Evolutionary conservation across 805 yeast genomes (phyloP), one percentile per base, ranked within the genome.

Genomic region (Cyberlindnera misumaiensis): DNA sequence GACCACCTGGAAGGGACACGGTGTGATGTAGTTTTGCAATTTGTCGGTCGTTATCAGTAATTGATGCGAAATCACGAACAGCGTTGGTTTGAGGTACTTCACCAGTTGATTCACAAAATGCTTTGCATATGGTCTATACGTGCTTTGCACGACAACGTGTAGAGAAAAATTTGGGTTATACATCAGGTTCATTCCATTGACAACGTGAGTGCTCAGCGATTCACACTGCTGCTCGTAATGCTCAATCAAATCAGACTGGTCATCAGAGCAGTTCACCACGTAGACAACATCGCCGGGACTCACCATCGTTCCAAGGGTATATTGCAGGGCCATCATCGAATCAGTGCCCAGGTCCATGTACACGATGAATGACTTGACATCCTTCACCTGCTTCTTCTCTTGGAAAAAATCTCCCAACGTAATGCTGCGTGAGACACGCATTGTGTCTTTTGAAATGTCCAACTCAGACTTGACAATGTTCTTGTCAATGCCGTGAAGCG

Each of bases 281-380:
- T 83, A 85, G 39, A 88, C 60, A 1, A 88, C 86, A 38, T 87
- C 83, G 0, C 93, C 93, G 52, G 85, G 88, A 16, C 80, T 82
- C 34, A 88, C 67, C 1, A 87, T 81, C 0, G 95, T 75, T 3
- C 97, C 97, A 48, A 89, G 68, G 31, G 88, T 75, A 83, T 96
- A 88, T 52, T 86, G 93, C 16, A 89, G 66, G 0, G 96, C 93
- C 58, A 83, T 83, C 28, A 71, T 68, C 2, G 95, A 80, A 55
- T 87, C 96, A 0, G 86, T 83, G 4, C 90, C 78, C 45, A 83
- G 72, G 56, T 89, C 96, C 65, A 83, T 74, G 52, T 93, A 86
- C 15, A 87, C 71, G 34, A 88, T 61, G 58, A 79, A 86, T 54
- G 84, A 73, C 48, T 77, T 76, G n/a, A 69, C 49, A 4, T 44